phyloP scores from a whole-genome alignment of 768 basidiomycete species.

The Russula sp. region DNA sequence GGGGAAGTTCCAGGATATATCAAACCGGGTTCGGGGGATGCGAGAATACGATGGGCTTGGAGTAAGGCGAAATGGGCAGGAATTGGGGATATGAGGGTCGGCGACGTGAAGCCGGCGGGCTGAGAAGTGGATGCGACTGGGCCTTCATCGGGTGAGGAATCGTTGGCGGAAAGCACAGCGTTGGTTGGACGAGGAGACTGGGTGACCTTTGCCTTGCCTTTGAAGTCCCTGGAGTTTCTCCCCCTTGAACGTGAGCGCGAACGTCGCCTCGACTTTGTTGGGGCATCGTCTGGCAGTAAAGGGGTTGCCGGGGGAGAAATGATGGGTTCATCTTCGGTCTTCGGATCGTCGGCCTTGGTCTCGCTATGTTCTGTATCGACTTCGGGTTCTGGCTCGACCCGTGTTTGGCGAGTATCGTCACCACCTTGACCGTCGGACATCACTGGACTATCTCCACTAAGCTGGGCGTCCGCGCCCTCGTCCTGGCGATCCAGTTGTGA shows the following conservation, averaged over 20 bases:
- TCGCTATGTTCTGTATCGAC: constrained; percentile 16
- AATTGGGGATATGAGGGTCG: constrained; percentile 47
- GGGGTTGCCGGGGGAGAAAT: constrained; percentile 24
- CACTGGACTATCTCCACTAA: constrained; percentile 9
- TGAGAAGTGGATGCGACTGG: constrained; percentile 31
- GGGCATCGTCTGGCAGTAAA: constrained; percentile 25
- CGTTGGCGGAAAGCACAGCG: constrained; percentile 44
- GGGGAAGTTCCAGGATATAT: constrained; percentile 63
- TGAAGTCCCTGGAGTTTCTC: constrained; percentile 65
- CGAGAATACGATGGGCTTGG: constrained; percentile 21
- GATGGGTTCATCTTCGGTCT: constrained; percentile 26
- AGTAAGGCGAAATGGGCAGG: constrained; percentile 44
- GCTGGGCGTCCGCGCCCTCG: constrained; percentile 15
- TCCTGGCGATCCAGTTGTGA: constrained; percentile 32
- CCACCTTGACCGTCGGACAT: constrained; percentile 15
- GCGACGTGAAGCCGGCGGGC: constrained; percentile 12
- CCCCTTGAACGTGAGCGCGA: constrained; percentile 62
- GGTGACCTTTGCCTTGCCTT: constrained; percentile 35
- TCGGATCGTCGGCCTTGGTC: constrained; percentile 21
- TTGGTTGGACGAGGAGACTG: constrained; percentile 42
- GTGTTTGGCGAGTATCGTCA: neutral
- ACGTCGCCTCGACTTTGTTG: constrained; percentile 51
- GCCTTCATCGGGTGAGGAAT: constrained; percentile 58
- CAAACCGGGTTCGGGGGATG: constrained; percentile 47
- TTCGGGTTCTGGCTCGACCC: constrained; percentile 13